Base-by-base conservation (phyloP, 139 green algal species). In the Bryopsis sp. region DNA sequence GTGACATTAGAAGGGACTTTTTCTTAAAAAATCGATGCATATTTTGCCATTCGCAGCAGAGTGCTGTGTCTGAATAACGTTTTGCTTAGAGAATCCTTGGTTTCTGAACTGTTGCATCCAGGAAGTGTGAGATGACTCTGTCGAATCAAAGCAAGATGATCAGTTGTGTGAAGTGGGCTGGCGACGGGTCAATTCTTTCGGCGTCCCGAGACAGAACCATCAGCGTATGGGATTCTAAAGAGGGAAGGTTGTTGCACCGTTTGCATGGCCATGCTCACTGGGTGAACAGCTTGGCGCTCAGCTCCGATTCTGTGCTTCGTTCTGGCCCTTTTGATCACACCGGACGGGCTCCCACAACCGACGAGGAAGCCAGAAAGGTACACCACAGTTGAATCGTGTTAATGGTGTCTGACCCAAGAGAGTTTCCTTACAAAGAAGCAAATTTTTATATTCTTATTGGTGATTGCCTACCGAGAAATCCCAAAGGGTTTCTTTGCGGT, bases 241-340 rank as follows among this genome's bases (percentile, higher is more conserved):
- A 91, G 37, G 92, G 92, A 1, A 87, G 85, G 73, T 70, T 95
- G 38, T 77, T 96, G 8, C 76, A 78, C 7, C 80, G 77, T 29
- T 76, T 98, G 0, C 88, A 86, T 70, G 94, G 92, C 6, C 94
- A 99, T 64, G 94, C 82, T 1, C 94, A 99, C 81, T 99, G 92
- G 92, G 94, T 98, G 48, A 99, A 99, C 81, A 94, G 87, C 2
- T 78, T 99, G 58, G 89, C 92, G 50, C 78, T 99, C 2, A 92
- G 77, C 68, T 86, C 82, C 19, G 92, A 96, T 70, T 82, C 88
- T 70, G 93, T 79, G 22, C 79, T 98, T 58, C 74, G 93, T 7
- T 96, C 86, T 19, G 94, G 94, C 0, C 75, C 91, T 2, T 96
- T 85, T 72, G 93, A 99, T 78, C 88, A 98, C 82, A 89, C 39